These are phyloP conservation scores for Allomyces javanicus DNA, from an alignment of 192 early-diverging fungal genomes.

Conservation along the genomic window DNA sequence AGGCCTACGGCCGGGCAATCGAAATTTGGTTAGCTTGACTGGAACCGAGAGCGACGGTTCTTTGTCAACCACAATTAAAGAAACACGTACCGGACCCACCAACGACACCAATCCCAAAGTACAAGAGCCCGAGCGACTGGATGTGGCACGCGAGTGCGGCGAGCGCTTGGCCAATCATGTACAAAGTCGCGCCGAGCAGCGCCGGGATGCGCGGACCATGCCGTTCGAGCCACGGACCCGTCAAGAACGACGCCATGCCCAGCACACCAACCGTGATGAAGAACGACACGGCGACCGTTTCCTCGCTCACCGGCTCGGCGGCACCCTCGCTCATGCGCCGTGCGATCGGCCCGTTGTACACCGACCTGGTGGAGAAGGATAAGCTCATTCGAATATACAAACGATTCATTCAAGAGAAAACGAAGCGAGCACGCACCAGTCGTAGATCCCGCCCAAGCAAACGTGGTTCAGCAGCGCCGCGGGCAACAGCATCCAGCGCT, in stretches of 20 bases:
- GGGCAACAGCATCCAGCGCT: conserved; percentile 34
- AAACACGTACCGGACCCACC: conserved; percentile 20
- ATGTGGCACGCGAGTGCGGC: conserved; percentile 30
- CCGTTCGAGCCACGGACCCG: conserved; percentile 40
- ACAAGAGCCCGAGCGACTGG: conserved; percentile 34
- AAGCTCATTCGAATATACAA: too few relatives aligned
- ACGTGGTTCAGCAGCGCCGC: conserved; percentile 39
- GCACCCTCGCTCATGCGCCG: conserved; percentile 10
- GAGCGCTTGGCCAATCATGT: conserved; percentile 30
- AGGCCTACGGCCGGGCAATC: conserved; percentile 5
- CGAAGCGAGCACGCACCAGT: conserved; percentile 17
- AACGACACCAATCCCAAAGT: conserved; percentile 42
- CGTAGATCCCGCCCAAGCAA: conserved; percentile 40
- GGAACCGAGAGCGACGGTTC: too few relatives aligned
- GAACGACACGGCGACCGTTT: conserved; percentile 34
- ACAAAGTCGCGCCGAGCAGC: conserved; percentile 22
- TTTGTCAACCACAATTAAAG: background rate
- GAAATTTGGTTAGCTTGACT: too few relatives aligned
- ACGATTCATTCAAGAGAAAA: too few relatives aligned
- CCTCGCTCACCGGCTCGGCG: conserved; percentile 8
- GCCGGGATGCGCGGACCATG: conserved; percentile 29
- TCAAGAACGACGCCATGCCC: conserved; percentile 29
- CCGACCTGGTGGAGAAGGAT: conserved; percentile 12
- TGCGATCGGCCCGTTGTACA: conserved; percentile 41
- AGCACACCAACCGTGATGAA: conserved; percentile 36